These are phyloP conservation scores for Escallonia rubra DNA, from an alignment of 129 eudicot species.

Conservation along the genomic window DNA sequence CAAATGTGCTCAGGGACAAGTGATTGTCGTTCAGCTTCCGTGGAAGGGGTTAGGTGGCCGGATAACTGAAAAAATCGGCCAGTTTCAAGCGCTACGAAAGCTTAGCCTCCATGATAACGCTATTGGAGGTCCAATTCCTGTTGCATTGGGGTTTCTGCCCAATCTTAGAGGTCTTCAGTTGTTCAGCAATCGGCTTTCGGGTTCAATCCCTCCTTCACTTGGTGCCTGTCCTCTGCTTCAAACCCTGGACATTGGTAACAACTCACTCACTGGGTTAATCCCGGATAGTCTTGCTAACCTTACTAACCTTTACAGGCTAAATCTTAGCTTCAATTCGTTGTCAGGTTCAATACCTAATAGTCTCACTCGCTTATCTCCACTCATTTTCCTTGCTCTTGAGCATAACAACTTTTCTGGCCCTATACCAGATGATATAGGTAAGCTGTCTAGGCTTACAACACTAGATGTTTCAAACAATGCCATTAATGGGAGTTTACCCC, in stretches of 20 bases:
- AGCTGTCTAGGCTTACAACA: constrained; percentile 44
- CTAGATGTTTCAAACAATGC: constrained; percentile 58
- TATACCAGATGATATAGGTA: constrained; percentile 51
- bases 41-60: constrained; percentile 82
- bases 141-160: constrained; percentile 57
- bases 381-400: constrained; percentile 52
- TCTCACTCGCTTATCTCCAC: constrained; percentile 45
- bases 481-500: constrained; percentile 65
- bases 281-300: constrained; percentile 59
- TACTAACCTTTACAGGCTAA: constrained; percentile 53
- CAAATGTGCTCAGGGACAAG: constrained; percentile 92
- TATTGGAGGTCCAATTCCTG: constrained; percentile 67
- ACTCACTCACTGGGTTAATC: constrained; percentile 59
- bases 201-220: constrained; percentile 72
- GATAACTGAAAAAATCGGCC: constrained; percentile 57
- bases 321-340: constrained; percentile 66
- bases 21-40: constrained; percentile 83
- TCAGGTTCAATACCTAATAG: constrained; percentile 52
- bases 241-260: constrained; percentile 64
- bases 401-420: constrained; percentile 60
- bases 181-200: constrained; percentile 61
- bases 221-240: constrained; percentile 73
- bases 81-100: constrained; percentile 76
- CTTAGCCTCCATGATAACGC: constrained; percentile 78
- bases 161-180: constrained; percentile 79